Base-by-base conservation (phyloP, 1,284 basidiomycete species). In the Cronartium ribicola region DNA sequence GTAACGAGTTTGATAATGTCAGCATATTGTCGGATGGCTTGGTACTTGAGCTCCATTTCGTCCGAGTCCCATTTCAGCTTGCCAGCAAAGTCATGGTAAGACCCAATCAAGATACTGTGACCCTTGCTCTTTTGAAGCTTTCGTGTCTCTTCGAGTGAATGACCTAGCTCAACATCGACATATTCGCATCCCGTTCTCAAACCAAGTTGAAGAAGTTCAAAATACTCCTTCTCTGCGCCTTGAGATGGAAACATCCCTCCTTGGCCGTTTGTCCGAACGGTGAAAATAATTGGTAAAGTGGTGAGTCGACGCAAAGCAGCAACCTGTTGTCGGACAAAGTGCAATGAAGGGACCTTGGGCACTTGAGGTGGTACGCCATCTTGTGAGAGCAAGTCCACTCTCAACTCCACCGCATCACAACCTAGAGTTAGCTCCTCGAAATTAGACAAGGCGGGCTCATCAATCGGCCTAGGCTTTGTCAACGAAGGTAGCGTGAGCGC, bases 1-100 rank as follows among this genome's bases (percentile, higher is more conserved):
- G 92, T 90, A 62, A 98, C 89, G 75, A 98, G 87, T 84, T 98
- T 98, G 83, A 92, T 85, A 43, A 98, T 87, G 82, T 98, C 94
- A 8, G 94, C 94, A 39, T 78, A 75, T 29, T 65, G 22, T 40
- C 46, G 66, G 44, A 74, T 44, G 5, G 57, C 20, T 40, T 74
- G 72, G 62, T 88, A 84, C 75, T 84, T 82, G 44, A 84, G 83
- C 78, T 87, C 86, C 59, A 90, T 88, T 37, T 85, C 81, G 3
- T 85, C 81, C 11, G 88, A 85, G 77, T 88, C 85, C 95, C 95
- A 99, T 76, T 87, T 87, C 83, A 96, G 85, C 22, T 85, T 84
- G 2, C 95, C 94, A 51, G 87, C 88, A 88, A 90, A 93, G 80
- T 99, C 94, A 81, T 98, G 94, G 88, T 89, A 95, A 10, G 93